Conservation (phyloP, 116 monocot genomes). For the Posidonia oceanica region DNA sequence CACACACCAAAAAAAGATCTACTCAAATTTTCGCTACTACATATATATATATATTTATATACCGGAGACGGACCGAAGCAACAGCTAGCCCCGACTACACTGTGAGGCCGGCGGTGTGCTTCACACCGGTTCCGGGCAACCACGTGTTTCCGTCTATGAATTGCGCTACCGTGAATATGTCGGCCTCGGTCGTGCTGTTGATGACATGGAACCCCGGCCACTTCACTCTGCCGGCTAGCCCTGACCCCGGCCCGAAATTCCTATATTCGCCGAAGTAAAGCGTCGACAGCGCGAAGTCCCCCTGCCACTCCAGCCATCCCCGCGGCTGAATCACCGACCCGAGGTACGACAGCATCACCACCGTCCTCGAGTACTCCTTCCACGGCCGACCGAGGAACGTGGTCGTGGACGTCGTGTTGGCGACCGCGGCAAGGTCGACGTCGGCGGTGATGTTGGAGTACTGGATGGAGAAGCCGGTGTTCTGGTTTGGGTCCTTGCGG, state of each 20-base stretch:
- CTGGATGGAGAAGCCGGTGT: conserved; percentile 65
- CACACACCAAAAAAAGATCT: too few species aligned
- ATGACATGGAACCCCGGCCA: conserved; percentile 42
- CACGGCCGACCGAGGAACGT: conserved; percentile 46
- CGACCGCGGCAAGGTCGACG: conserved; percentile 5
- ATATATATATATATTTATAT: too few species aligned
- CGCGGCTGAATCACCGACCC: conserved; percentile 15
- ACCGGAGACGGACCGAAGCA: too few species aligned
- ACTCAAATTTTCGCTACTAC: too few species aligned
- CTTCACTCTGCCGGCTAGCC: conserved; percentile 19
- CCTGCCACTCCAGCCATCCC: conserved; percentile 49
- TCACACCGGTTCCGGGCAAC: conserved; percentile 56
- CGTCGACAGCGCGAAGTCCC: conserved; percentile 24
- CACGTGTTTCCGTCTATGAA: conserved; percentile 55
- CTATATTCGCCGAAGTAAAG: conserved; percentile 53
- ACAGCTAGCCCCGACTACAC: neutral
- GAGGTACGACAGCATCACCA: conserved; percentile 45
- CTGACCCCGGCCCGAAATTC: conserved; percentile 36
- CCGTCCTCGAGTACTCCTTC: conserved; percentile 48
- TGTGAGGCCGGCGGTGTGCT: conserved; percentile 29
- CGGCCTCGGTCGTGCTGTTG: conserved; percentile 5
- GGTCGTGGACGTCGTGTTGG: neutral
- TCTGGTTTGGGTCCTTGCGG: conserved; percentile 47
- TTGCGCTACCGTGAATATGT: conserved; percentile 37
- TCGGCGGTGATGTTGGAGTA: conserved; percentile 54